A percentile compares a stretch with the other conserved stretches of the same genome.
Conservation (phyloP, 2,329 filamentous ascomycete species). For the Hypoxylon sp. region DNA sequence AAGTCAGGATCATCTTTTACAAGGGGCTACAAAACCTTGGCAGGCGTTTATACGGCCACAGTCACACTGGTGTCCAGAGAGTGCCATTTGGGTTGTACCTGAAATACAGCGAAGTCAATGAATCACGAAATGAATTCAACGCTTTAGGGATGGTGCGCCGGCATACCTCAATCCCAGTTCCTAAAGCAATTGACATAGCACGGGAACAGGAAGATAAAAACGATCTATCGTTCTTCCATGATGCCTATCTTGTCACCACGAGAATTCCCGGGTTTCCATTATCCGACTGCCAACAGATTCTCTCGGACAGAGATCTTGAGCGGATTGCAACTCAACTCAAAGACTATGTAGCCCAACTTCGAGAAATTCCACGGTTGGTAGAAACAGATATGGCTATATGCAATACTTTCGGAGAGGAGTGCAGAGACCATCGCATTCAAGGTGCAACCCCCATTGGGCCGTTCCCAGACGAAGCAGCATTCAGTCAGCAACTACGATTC, state of each 20-base stretch:
- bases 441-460: constrained; percentile 39
- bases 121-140: constrained; percentile 43
- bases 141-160: constrained; percentile 39
- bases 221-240: constrained; percentile 6
- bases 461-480: constrained; percentile 45
- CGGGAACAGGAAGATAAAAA: constrained; percentile 9
- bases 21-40: constrained; percentile 34
- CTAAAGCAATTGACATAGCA: constrained; percentile 40
- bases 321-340: constrained; percentile 40
- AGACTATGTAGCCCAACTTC: constrained; percentile 42
- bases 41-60: constrained; percentile 32
- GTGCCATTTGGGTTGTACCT: constrained; percentile 48
- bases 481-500: constrained; percentile 45
- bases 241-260: constrained; percentile 38
- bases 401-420: constrained; percentile 44
- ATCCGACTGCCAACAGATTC: constrained; percentile 31
- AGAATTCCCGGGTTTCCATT: constrained; percentile 36
- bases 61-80: constrained; percentile 30
- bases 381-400: constrained; percentile 40
- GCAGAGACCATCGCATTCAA: constrained; percentile 43
- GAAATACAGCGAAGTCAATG: constrained; percentile 36
- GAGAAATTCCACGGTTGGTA: constrained; percentile 36
- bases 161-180: constrained; percentile 43
- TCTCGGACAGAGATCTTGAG: constrained; percentile 40
- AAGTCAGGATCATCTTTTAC: constrained; percentile 33